Conservation (phyloP, 306 rosid species). For the Prunus dulcis region DNA sequence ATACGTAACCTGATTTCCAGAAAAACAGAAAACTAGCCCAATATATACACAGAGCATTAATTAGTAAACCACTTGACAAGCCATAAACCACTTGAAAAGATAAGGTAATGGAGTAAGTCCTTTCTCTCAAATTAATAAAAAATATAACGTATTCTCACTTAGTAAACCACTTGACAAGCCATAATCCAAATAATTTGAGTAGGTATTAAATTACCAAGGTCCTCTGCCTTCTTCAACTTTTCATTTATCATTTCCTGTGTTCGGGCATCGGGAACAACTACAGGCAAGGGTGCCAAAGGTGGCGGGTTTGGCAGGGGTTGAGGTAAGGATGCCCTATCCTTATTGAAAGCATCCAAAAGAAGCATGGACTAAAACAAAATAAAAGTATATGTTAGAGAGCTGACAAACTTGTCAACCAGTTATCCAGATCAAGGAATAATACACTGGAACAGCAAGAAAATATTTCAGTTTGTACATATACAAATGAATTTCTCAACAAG, state of each 20-base stretch:
- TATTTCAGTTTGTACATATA: background rate
- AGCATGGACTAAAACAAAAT: constrained; percentile 63
- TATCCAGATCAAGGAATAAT: constrained; percentile 10
- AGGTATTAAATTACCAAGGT: constrained; percentile 64
- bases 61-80: background rate
- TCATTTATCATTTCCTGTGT: constrained; percentile 99
- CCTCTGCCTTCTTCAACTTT: constrained; percentile 96
- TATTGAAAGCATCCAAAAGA: constrained; percentile 95
- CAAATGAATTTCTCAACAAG: background rate
- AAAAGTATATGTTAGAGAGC: constrained; percentile 2
- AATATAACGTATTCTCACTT: background rate
- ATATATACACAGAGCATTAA: background rate
- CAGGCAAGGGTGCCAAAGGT: constrained; percentile 84
- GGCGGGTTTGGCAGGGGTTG: constrained; percentile 91
- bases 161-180: background rate
- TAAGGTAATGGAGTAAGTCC: background rate
- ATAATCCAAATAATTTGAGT: constrained; percentile 1
- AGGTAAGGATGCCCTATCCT: constrained; percentile 95
- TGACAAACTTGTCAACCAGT: background rate
- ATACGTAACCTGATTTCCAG: background rate
- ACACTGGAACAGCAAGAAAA: background rate
- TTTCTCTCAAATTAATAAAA: background rate
- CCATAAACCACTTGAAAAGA: no score
- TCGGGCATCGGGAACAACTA: constrained; percentile 76
- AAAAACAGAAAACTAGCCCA: background rate